Percentiles rank a stretch among this genome's conserved stretches.
Conservation (phyloP, 148 eudicot species). For the Talinum fruticosum region DNA sequence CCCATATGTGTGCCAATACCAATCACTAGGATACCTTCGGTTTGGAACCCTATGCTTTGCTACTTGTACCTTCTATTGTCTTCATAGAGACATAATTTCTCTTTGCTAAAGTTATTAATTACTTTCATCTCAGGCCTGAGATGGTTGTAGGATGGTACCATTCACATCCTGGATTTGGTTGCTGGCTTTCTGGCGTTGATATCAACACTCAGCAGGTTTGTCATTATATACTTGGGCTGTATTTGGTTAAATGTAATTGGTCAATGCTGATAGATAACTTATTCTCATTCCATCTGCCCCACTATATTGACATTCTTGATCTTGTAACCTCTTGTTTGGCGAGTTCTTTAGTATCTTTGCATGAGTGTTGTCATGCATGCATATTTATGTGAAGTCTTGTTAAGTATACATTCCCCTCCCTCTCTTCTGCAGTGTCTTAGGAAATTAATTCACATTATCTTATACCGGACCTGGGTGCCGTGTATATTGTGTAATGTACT, state of each 20-base stretch:
- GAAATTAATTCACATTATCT: neutral
- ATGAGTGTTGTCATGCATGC: neutral
- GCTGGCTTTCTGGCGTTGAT: slow-evolving; percentile 94
- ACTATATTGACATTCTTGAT: neutral
- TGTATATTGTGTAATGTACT: neutral
- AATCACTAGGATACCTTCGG: no score
- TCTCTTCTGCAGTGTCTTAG: neutral
- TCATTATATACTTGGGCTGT: neutral
- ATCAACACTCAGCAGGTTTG: slow-evolving; percentile 78
- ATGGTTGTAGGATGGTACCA: slow-evolving; percentile 94
- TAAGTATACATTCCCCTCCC: neutral
- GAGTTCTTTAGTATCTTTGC: neutral
- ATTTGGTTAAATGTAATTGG: neutral
- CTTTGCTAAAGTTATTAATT: neutral
- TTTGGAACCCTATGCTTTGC: no score
- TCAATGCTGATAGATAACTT: neutral
- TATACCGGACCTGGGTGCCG: neutral
- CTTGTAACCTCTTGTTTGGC: neutral
- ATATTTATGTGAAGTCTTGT: neutral
- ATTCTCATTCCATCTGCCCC: neutral
- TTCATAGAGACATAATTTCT: neutral
- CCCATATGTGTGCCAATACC: no score
- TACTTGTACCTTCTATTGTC: no score
- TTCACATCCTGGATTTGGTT: slow-evolving; percentile 93
- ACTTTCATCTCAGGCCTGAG: slow-evolving; percentile 52